Evolutionary conservation across 768 basidiomycete genomes (phyloP).

Genomic region (Kwoniella pini): DNA sequence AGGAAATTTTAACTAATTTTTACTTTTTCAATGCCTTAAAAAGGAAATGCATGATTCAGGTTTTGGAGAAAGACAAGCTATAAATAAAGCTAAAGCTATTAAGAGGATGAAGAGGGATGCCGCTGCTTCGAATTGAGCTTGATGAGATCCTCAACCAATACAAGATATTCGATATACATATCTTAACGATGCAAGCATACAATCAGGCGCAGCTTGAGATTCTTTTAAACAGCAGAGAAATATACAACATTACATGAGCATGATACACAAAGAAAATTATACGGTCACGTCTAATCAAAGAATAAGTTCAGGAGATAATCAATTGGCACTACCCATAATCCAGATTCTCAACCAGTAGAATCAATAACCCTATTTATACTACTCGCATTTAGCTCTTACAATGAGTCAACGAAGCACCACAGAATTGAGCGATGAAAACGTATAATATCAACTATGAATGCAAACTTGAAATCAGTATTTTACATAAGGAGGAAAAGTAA

Average conservation of each 20-base stretch:
- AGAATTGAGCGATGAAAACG: constrained; percentile 83
- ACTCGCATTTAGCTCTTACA: too few relatives aligned
- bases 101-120: constrained; percentile 58
- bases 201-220: too few relatives aligned
- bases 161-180: too few relatives aligned
- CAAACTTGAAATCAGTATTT: too few relatives aligned
- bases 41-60: constrained; percentile 72
- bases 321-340: too few relatives aligned
- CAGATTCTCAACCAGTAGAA: too few relatives aligned
- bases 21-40: too few relatives aligned
- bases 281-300: neutral
- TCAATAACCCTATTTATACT: too few relatives aligned
- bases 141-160: too few relatives aligned
- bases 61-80: constrained; percentile 85
- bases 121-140: neutral
- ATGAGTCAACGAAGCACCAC: constrained; percentile 75
- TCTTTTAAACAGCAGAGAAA: neutral
- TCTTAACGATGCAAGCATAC: too few relatives aligned
- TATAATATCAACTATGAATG: constrained; percentile 64
- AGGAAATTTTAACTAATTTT: too few relatives aligned
- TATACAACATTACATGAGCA: constrained; percentile 1
- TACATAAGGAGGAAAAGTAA: constrained; percentile 57
- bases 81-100: constrained; percentile 62
- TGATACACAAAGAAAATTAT: neutral
- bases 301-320: too few relatives aligned